Base-by-base conservation (phyloP, 345 rosid species). In the Citrus reticulata region DNA sequence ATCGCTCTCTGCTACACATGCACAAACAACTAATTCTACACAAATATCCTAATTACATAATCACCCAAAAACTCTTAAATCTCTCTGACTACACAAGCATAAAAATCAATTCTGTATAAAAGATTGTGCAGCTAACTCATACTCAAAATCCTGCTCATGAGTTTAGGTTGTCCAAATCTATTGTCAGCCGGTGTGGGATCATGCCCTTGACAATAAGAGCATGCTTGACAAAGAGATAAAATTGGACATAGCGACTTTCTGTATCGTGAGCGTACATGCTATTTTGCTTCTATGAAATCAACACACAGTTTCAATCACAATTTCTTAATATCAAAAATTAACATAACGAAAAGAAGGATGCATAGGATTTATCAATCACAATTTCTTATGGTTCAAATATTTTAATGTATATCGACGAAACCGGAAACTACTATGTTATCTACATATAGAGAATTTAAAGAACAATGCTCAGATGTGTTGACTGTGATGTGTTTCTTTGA, bases 331-430 rank as follows among this genome's bases (percentile, higher is more conserved):
- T 5, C 22, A 68, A 37, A 37, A 9, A 55, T 57, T 37, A 55
- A 25, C 29, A n/a, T 34, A 77, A 54, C 72, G 34, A 7, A 65
- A 24, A 64, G 49, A 11, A 20, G 17, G 22, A 67, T 16, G 75
- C 77, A 60, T 54, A 35, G 64, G 59, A 17, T 32, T 54, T n/a
- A 55, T 37, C 72, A 25, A 67, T 76, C 64, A 9, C n/a, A 35
- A 63, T 37, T 70, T 79, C 37, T 68, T 59, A 70, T 71, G 60
- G 19, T 74, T 62, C 46, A 70, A 61, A 57, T 62, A 72, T 55
- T 39, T 51, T 74, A 62, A 35, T 40, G 7, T 77, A 17, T 74
- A 39, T 70, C 65, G 75, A 81, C 42, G 49, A 49, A 66, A 79
- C 62, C 57, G 69, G 72, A 32, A 81, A 77, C 17, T 61, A 67